A percentile compares a stretch with the other conserved stretches of the same genome.
phyloP scores from a whole-genome alignment of 169 alveolate species.

The Perkinsus chesapeaki region DNA sequence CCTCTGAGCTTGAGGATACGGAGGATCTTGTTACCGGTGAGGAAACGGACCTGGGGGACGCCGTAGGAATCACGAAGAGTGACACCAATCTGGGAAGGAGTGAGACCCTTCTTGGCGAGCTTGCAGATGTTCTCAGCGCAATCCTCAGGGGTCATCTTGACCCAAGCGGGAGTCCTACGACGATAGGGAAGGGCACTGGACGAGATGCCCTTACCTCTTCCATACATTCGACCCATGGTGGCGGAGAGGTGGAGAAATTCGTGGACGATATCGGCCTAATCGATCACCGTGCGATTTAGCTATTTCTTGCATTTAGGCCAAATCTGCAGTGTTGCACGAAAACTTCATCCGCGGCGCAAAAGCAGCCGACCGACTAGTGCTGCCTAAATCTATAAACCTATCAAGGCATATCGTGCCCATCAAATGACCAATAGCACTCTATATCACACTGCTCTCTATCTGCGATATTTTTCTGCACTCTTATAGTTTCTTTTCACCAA shows the following conservation, averaged over 20 bases:
- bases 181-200: slow-evolving; percentile 92
- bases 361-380: no score
- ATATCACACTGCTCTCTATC: no score
- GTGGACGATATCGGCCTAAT: not conserved
- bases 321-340: not conserved
- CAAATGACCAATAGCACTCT: no score
- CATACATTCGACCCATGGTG: slow-evolving; percentile 85
- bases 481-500: no score
- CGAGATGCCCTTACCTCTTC: slow-evolving; percentile 80
- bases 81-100: slow-evolving; percentile 97
- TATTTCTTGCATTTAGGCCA: not conserved
- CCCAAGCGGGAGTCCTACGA: slow-evolving; percentile 95
- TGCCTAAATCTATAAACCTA: no score
- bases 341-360: not conserved
- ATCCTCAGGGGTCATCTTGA: slow-evolving; percentile 84
- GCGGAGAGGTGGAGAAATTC: slow-evolving; percentile 4
- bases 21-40: slow-evolving; percentile 91
- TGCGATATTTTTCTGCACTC: no score
- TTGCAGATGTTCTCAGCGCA: slow-evolving; percentile 85
- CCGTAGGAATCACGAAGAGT: slow-evolving; percentile 94
- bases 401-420: no score
- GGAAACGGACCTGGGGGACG: slow-evolving; percentile 89
- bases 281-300: not conserved
- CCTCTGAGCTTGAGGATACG: slow-evolving; percentile 90
- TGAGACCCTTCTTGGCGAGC: slow-evolving; percentile 96